A percentile compares a stretch with the other conserved stretches of the same genome.
phyloP scores from a whole-genome alignment of 2,329 filamentous ascomycete species.

The Cylindrodendrum hubeiense region DNA sequence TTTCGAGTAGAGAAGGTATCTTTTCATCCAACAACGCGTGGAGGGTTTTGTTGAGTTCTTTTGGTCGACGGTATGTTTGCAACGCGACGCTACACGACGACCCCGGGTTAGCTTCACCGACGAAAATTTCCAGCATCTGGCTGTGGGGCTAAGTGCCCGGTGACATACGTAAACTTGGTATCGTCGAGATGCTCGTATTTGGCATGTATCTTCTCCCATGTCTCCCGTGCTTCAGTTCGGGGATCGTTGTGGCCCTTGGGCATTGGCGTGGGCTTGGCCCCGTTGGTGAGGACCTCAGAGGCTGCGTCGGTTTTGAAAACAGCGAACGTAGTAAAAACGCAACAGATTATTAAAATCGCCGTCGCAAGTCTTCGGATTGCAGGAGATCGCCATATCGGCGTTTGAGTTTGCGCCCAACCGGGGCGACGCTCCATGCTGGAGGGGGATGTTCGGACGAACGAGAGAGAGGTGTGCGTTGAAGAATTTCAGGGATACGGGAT shows the following conservation, averaged over 20 bases:
- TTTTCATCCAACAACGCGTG: conserved; percentile 36
- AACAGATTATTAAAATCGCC: not conserved
- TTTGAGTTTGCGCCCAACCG: not conserved
- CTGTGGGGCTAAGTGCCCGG: not conserved
- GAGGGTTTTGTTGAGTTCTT: conserved; percentile 48
- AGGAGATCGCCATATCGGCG: not conserved
- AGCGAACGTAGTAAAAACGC: not conserved
- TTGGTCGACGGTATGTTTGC: conserved; percentile 49
- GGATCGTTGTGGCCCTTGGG: not conserved
- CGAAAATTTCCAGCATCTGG: not conserved
- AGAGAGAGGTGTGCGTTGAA: not conserved
- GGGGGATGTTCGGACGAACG: not conserved
- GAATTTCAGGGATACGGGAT: not conserved
- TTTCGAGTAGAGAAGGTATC: conserved; percentile 51
- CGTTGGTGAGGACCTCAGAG: not conserved
- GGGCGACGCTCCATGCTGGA: not conserved
- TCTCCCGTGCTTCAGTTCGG: not conserved
- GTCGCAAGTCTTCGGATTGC: not conserved
- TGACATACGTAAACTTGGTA: not conserved
- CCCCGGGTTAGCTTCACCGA: not conserved
- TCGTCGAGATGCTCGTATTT: not conserved
- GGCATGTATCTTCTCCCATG: not conserved
- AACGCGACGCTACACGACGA: conserved; percentile 47
- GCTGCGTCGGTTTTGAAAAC: not conserved
- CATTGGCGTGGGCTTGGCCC: not conserved